Base-by-base conservation (phyloP, 495 filamentous ascomycete genomes). In the Neurospora sp. region DNA sequence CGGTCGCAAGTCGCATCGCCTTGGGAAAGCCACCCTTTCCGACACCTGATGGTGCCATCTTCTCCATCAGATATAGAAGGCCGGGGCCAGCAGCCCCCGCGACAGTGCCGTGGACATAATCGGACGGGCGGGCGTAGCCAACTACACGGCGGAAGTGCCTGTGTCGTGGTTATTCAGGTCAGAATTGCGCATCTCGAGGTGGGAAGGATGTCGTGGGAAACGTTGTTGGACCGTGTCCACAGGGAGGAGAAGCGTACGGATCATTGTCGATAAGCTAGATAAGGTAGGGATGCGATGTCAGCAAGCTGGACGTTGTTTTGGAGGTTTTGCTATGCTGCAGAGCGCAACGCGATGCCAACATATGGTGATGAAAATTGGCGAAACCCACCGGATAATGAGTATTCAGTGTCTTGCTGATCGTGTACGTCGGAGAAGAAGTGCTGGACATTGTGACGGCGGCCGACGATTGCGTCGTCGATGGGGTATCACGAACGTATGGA, bases 201-300 rank as follows among this genome's bases (percentile, higher is more conserved):
- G 46, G 48, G 11, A 31, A 27, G n/a, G n/a, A 35, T 66, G 14
- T 35, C 54, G 41, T 39, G 72, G 72, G 48, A 12, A 66, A 39
- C 2, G 39, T 66, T n/a, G 38, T 66, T 66, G 54, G 54, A 37
- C 31, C 27, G 23, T 71, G 70, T 71, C 70, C 39, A 46, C 20
- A 39, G 41, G 31, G 69, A 72, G n/a, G 18, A 62, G 62, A 38
- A 76, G 83, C 91, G 81, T 93, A 98, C 95, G 95, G 95, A 84
- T 98, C 95, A 85, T 90, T 94, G 85, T 98, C 95, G 82, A 98
- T 98, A 84, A 97, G 91, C 95, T 98, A 66, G 54, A 66, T 35
- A 66, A 66, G 54, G 54, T 1, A 66, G 54, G 54, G 54, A 66
- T 37, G 0, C 27, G 14, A 66, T 4, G 54, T 66, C 31, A 66